Evolutionary conservation across 83 land plant genomes (phyloP).

Genomic region (Thuja plicata): DNA sequence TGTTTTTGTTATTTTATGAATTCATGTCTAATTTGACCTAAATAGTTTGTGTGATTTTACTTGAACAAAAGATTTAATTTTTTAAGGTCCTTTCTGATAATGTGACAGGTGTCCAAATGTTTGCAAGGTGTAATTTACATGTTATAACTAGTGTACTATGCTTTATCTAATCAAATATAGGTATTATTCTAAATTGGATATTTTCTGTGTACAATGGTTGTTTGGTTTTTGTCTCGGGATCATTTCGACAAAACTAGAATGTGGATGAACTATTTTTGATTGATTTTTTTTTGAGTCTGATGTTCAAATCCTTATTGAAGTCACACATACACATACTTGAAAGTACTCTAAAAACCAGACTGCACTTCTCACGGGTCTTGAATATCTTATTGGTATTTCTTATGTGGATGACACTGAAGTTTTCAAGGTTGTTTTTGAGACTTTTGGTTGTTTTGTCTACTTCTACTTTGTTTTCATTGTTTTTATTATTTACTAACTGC

Average conservation of each 20-base stretch:
- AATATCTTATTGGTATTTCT: conserved; percentile 88
- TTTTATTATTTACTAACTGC: too few relatives aligned
- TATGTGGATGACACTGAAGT: conserved; percentile 99
- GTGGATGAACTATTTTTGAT: background rate
- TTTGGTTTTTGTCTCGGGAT: background rate
- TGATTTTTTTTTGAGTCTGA: background rate
- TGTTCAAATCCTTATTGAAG: conserved; percentile 35
- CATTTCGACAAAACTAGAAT: background rate
- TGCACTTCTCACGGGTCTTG: conserved; percentile 80
- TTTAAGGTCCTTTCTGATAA: background rate
- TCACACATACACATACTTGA: conserved; percentile 86
- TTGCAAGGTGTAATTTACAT: background rate
- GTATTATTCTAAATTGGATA: background rate
- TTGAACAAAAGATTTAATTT: background rate
- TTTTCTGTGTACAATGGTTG: background rate
- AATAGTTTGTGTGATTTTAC: background rate
- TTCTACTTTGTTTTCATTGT: background rate
- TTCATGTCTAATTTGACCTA: background rate
- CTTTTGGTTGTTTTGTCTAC: conserved; percentile 8
- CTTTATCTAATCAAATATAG: too few relatives aligned
- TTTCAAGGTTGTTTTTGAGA: conserved; percentile 72
- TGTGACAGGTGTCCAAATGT: background rate
- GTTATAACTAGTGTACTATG: background rate
- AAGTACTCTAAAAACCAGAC: conserved; percentile 69
- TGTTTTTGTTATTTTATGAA: background rate